Conservation (phyloP, 345 rosid species). For the Carallia pectinifolia region DNA sequence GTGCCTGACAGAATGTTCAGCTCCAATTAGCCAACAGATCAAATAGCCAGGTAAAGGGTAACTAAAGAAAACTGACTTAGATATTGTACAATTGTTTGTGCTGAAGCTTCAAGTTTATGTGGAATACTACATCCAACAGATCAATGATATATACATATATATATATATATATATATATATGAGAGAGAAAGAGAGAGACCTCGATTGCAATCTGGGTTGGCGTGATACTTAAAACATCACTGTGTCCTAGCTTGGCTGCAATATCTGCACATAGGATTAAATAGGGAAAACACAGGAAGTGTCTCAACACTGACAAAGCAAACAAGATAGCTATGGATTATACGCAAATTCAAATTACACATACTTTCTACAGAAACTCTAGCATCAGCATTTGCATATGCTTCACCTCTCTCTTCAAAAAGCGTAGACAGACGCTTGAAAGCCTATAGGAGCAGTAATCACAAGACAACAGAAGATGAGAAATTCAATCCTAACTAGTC, state of each 20-base stretch:
- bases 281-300: no score
- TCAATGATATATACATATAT: no score
- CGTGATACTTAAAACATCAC: constrained; percentile 60
- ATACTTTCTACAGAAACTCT: constrained; percentile 82
- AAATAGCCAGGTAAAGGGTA: background rate
- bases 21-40: background rate
- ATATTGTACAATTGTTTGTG: no score
- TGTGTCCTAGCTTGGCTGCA: constrained; percentile 64
- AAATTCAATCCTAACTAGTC: background rate
- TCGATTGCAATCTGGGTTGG: constrained; percentile 82
- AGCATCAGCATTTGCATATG: constrained; percentile 75
- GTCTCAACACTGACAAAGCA: background rate
- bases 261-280: constrained; percentile 47
- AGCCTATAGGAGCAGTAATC: constrained; percentile 42
- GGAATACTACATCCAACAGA: no score
- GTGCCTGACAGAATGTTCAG: constrained; percentile 34
- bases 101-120: no score
- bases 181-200: constrained; percentile 32
- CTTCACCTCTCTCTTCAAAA: constrained; percentile 63
- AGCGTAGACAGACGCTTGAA: constrained; percentile 64
- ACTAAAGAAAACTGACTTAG: background rate
- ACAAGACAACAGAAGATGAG: background rate
- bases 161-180: no score
- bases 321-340: background rate
- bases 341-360: constrained; percentile 13